Base-by-base conservation (phyloP, 2,329 filamentous ascomycete genomes). In the Didymella segeticola region DNA sequence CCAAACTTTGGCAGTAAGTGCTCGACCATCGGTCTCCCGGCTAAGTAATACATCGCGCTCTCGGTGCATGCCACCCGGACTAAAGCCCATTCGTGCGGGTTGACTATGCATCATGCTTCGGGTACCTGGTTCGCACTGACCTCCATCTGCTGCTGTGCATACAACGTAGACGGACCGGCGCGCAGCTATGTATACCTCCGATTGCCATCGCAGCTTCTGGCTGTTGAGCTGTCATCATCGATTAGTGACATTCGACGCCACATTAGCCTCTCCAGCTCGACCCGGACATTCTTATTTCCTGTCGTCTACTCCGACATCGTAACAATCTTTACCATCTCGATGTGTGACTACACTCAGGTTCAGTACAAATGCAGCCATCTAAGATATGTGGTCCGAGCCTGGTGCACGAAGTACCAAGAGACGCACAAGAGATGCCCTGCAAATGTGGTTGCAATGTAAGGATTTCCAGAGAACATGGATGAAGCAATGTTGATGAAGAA, bases 331-430 rank as follows among this genome's bases (percentile, higher is more conserved):
- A 53, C 41, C 43, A 45, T 41, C 43, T 57, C 29, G 33, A 85
- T 85, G 83, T 86, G 83, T 68, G 82, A 85, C 67, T 85, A 85
- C 61, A 84, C 79, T 19, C 80, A 84, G 70, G 82, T 85, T 48
- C 80, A 83, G 56, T 85, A 82, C 66, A 75, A 77, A 33, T 86
- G 83, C 70, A 77, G 77, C 43, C 82, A 86, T 69, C 71, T 82
- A 53, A 78, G 82, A 27, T 84, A 80, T 61, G 81, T 80, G 8
- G 82, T 85, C 38, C 77, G 80, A 58, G 80, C 80, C 15, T 85
- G 82, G 82, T 85, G 82, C 74, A 73, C 75, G 50, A 79, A 76
- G 64, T 80, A 81, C 52, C 78, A 80, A 70, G 78, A 80, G 61
- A 83, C 82, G 26, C 82, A 84, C 60, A 80, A 78, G 57, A 74